Conservation (phyloP, 2,329 filamentous ascomycete species). For the Gnomoniopsis sp. region DNA sequence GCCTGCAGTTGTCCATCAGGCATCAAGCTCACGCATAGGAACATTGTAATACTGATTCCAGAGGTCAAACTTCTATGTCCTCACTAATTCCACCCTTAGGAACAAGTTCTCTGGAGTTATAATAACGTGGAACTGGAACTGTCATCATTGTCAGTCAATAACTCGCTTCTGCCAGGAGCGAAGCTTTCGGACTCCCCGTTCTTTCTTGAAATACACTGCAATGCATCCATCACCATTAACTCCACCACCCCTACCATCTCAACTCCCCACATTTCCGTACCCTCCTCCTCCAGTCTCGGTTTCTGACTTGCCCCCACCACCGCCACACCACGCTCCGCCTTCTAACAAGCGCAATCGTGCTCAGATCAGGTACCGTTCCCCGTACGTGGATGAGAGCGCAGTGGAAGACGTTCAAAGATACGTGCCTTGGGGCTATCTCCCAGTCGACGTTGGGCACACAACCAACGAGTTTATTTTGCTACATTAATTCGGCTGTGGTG, state of each 20-base stretch:
- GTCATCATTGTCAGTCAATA: too few relatives aligned
- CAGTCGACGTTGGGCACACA: not conserved
- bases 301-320: not conserved
- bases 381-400: not conserved
- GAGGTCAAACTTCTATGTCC: too few relatives aligned
- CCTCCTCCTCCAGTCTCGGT: not conserved
- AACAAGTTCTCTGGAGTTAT: too few relatives aligned
- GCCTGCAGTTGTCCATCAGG: too few relatives aligned
- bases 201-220: too few relatives aligned
- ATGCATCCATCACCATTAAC: not conserved
- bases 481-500: slow-evolving; percentile 2
- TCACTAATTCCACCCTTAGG: too few relatives aligned
- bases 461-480: not conserved
- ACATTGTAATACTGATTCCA: too few relatives aligned
- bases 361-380: not conserved
- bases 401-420: not conserved
- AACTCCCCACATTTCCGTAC: not conserved
- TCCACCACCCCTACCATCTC: not conserved
- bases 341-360: not conserved
- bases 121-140: too few relatives aligned
- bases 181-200: too few relatives aligned
- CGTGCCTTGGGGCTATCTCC: slow-evolving; percentile 1
- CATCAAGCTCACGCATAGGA: too few relatives aligned
- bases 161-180: too few relatives aligned
- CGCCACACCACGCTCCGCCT: not conserved